Conservation (phyloP, 78 protist species). For the Isochrysis galbana region DNA sequence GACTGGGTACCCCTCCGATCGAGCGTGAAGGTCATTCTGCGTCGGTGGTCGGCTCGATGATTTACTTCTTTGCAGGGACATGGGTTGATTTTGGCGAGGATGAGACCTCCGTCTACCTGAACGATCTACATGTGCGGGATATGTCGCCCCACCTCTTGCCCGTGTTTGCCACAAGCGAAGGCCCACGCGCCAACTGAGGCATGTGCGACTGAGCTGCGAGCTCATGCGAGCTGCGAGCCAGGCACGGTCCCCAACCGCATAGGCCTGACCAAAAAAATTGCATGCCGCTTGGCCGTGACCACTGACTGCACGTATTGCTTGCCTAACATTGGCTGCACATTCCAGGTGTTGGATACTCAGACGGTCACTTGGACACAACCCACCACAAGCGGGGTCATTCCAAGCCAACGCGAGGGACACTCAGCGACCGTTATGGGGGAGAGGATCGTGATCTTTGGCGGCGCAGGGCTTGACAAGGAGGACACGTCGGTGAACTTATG, state of each 20-base stretch:
- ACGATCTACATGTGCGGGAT: conserved; percentile 1
- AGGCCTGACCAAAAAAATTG: background rate
- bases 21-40: background rate
- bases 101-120: background rate
- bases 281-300: background rate
- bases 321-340: too few species aligned
- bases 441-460: background rate
- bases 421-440: background rate
- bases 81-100: background rate
- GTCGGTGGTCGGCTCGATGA: background rate
- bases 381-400: background rate
- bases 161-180: background rate
- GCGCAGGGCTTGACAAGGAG: background rate
- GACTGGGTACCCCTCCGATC: background rate
- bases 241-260: background rate
- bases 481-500: background rate
- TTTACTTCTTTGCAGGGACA: background rate
- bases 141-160: background rate
- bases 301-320: too few species aligned
- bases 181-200: background rate
- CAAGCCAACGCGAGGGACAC: background rate
- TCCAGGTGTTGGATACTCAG: too few species aligned
- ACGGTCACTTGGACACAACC: too few species aligned
- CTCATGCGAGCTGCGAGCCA: background rate
- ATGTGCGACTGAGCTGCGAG: background rate